Percentiles rank a stretch among this genome's conserved stretches.
Evolutionary conservation across 2,329 filamentous ascomycete genomes (phyloP).

Genomic region (Erysiphe neolycopersici): DNA sequence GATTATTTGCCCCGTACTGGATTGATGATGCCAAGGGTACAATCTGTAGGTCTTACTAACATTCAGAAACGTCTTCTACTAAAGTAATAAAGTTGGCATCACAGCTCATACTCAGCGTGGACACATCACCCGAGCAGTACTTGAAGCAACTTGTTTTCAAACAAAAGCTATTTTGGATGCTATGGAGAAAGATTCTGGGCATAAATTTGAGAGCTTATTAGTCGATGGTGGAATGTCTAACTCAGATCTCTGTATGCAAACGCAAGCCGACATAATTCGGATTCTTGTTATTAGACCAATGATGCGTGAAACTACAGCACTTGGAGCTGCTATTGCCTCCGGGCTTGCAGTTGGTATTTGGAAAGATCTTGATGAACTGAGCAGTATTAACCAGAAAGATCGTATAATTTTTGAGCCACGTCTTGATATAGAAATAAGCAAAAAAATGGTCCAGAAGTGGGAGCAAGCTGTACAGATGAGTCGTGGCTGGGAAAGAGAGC

Average conservation of each 20-base stretch:
- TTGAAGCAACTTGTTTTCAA: conserved; percentile 49
- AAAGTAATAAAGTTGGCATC: conserved; percentile 24
- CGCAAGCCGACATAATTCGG: conserved; percentile 54
- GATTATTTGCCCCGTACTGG: conserved; percentile 51
- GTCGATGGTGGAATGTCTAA: conserved; percentile 52
- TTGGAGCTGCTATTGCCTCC: conserved; percentile 59
- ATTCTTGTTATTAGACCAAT: conserved; percentile 53
- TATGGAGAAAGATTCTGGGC: conserved; percentile 44
- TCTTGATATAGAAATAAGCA: conserved; percentile 30
- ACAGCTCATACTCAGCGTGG: conserved; percentile 42
- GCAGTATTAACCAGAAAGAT: conserved; percentile 42
- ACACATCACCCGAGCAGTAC: conserved; percentile 43
- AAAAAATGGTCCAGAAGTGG: conserved; percentile 42
- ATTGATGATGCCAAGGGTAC: conserved; percentile 50
- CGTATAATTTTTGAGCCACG: conserved; percentile 40
- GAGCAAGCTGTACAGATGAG: conserved; percentile 56
- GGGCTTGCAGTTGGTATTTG: conserved; percentile 53
- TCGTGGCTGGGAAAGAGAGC: conserved; percentile 32
- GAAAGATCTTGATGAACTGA: conserved; percentile 46
- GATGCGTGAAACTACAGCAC: conserved; percentile 63
- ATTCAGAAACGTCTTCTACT: conserved; percentile 1
- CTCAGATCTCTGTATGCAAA: conserved; percentile 48
- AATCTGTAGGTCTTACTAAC: conserved; percentile 22
- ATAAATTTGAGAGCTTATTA: conserved; percentile 32
- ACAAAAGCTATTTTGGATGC: conserved; percentile 47